Base-by-base conservation (phyloP, 2,329 filamentous ascomycete genomes). In the Claviceps humidiphila region DNA sequence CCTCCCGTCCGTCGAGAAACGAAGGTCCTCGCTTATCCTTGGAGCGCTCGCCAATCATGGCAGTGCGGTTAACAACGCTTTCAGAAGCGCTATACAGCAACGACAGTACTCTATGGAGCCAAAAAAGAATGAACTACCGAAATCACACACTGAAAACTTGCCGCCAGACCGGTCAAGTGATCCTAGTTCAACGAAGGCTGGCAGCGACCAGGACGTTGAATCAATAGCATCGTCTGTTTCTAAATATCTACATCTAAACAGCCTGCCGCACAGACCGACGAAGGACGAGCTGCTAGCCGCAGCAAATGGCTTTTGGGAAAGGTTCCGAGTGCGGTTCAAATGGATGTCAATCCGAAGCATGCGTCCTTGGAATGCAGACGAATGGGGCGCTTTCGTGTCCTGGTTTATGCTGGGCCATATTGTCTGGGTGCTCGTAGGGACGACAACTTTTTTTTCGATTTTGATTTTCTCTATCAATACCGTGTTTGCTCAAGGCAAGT, bases 321-420 rank as follows among this genome's bases (percentile, higher is more conserved):
- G 93, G 48, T 69, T 96, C 45, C 89, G 85, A 63, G 87, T 97
- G 24, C 85, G 89, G 42, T 94, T 97, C 72, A 98, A 98, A 69
- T 98, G 93, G 93, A 84, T 93, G 61, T 94, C 93, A 2, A 98
- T 98, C 61, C 78, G 90, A 63, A 95, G 90, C 65, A 87, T 87
- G 66, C 79, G 93, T 40, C 93, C 93, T 0, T 98, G 93, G 80
- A 98, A 95, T 66, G 80, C 85, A 22, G 93, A 98, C 66, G 93
- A 98, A 70, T 96, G 95, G 74, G 87, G 89, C 46, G 93, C 93
- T 4, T 91, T 98, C 57, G 81, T 77, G 51, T 97, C 93, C 2
- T 97, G 91, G 91, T 85, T 98, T 56, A 78, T 97, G 56, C 76
- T 96, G 51, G 93, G 91, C 0, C 93, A 98, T 67, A 74, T 98